Base-by-base conservation (phyloP, 495 filamentous ascomycete species). In the Chaetomium fimeti region DNA sequence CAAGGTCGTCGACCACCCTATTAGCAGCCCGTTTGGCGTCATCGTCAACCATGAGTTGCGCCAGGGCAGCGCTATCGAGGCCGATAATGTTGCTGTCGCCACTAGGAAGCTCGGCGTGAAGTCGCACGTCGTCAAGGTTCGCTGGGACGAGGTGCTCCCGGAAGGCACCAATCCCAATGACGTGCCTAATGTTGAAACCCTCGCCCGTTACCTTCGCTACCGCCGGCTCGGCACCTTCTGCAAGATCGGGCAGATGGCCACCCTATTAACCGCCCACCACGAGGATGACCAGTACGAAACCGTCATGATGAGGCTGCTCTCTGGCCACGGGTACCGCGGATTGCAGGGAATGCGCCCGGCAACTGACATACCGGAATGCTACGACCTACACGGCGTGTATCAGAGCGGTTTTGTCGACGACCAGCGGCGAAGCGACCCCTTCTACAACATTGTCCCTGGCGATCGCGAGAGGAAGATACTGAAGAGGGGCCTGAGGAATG, bases 211-310 rank as follows among this genome's bases (percentile, higher is more conserved):
- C 36, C 79, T 90, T 7, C 85, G 94, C 6, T 98, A 91, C 72
- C 86, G 83, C 68, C 79, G 81, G 1, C 69, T 97, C 6, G 92
- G 88, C 5, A 65, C 53, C n/a, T 82, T 81, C 16, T 93, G 90
- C 71, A 70, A 70, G 22, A 68, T 77, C 1, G 47, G 72, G 7
- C 57, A 71, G 0, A 82, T 89, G 28, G 70, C 74, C 25, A 79
- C 84, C 3, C 66, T 97, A 3, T 75, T 97, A 3, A 75, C 91
- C 40, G 93, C 88, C 8, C 93, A 98, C 72, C 93, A 97, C 74
- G 79, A 83, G 65, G 89, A 92, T 71, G 92, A 98, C 72, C 87
- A 89, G 67, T 90, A 91, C 43, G 94, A 98, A 75, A 96, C 93
- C 0, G 82, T 95, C 5, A 72, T 98, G 48, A 87, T 89, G 85